phyloP scores from a whole-genome alignment of 129 eudicot genomes.

The Erigeron canadensis region DNA sequence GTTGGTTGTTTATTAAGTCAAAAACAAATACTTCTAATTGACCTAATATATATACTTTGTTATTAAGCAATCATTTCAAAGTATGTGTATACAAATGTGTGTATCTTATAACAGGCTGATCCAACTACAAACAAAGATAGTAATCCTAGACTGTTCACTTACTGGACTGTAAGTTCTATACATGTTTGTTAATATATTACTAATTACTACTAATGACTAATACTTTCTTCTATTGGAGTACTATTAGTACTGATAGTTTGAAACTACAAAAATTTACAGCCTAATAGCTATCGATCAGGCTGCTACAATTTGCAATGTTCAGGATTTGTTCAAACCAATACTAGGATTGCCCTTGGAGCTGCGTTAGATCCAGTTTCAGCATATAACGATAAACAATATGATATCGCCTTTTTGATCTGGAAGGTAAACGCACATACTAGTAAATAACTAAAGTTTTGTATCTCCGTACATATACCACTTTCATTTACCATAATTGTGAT shows the following conservation, averaged over 20 bases:
- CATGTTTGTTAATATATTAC: too few species aligned
- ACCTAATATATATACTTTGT: too few species aligned
- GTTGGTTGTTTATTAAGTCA: too few species aligned
- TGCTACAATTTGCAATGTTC: constrained; percentile 88
- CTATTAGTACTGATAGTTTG: too few species aligned
- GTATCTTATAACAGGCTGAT: constrained; percentile 48
- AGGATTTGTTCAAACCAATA: constrained; percentile 78
- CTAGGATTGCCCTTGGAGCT: constrained; percentile 66
- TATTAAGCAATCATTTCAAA: too few species aligned
- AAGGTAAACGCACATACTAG: constrained; percentile 46
- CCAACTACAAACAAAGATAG: constrained; percentile 67
- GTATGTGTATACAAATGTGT: too few species aligned
- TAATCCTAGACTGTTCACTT: constrained; percentile 73
- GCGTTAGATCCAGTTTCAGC: constrained; percentile 68
- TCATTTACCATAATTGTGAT: background rate
- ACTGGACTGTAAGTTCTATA: constrained; percentile 77
- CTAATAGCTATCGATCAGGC: constrained; percentile 72
- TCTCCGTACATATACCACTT: too few species aligned
- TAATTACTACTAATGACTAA: too few species aligned
- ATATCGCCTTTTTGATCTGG: constrained; percentile 58
- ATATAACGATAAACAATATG: constrained; percentile 66
- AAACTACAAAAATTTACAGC: constrained; percentile 37
- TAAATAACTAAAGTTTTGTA: too few species aligned
- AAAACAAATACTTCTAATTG: too few species aligned
- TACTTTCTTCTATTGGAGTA: too few species aligned